Evolutionary conservation across 768 basidiomycete genomes (phyloP), one percentile per base, ranked within the genome.

Genomic region (Naganishia antarctica): DNA sequence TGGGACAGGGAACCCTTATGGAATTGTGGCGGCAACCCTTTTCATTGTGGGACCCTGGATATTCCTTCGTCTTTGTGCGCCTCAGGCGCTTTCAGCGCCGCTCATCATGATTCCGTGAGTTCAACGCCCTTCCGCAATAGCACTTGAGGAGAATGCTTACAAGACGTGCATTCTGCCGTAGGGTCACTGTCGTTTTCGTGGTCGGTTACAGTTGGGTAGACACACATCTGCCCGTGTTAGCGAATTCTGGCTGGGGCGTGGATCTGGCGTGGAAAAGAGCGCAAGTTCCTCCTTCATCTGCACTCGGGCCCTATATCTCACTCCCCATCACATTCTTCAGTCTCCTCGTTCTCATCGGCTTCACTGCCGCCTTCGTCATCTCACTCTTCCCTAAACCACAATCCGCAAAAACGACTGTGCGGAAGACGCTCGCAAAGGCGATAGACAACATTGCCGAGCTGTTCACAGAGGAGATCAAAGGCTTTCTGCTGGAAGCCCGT

Each of bases 201-300:
- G 73, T 83, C 2, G 84, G 84, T 0, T 85, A 85, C 70, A 81
- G 81, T 0, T 85, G 83, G 83, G 78, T 85, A 45, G 84, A 85
- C 65, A 81, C 79, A 2, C 81, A 85, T 69, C 67, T 82, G 2
- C 68, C 71, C 1, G 74, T 81, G 28, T 71, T 81, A 23, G 80
- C 78, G 16, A 81, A 82, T 60, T 79, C 81, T 1, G 85, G 85
- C 2, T 76, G 81, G 6, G 85, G 85, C 0, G 83, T 82, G 75
- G 70, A 71, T 1, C 73, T 85, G 32, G 82, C 83, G 0, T 85
- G 85, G 81, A 77, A 76, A 66, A 77, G 84, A 47, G 83, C 80
- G 65, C 57, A 45, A 53, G 65, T n/a, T 58, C 26, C 0, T 16
- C 12, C 12, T 25, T 11, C 4, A 0, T 25, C 9, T 28, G n/a